Percentiles rank a stretch among this genome's conserved stretches.
Conservation (phyloP, 2,329 filamentous ascomycete genomes). For the Talaromyces sp. region DNA sequence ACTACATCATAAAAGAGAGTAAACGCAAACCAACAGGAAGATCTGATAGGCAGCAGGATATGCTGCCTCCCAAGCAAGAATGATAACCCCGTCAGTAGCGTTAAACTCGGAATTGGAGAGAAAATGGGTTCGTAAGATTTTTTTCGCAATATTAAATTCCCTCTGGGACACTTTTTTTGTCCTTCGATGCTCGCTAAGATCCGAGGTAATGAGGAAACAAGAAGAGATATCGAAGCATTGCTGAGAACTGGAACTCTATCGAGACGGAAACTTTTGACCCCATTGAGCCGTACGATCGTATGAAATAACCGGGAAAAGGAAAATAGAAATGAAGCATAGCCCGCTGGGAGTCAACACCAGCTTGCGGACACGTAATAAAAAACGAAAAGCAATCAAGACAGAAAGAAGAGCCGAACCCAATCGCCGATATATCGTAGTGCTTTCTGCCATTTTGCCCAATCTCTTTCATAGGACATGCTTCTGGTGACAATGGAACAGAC, state of each 20-base stretch:
- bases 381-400: slow-evolving; percentile 10
- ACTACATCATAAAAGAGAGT: slow-evolving; percentile 7
- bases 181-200: slow-evolving; percentile 30
- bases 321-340: slow-evolving; percentile 21
- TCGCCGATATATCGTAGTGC: slow-evolving; percentile 3
- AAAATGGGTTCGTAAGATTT: not conserved
- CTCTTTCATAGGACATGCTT: not conserved
- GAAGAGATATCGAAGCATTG: slow-evolving; percentile 19
- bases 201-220: not conserved
- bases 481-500: not conserved
- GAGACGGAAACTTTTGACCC: slow-evolving; percentile 31
- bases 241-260: slow-evolving; percentile 33
- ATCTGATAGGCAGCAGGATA: not conserved
- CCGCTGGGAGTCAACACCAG: slow-evolving; percentile 6
- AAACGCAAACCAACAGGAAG: slow-evolving; percentile 3
- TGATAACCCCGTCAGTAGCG: not conserved
- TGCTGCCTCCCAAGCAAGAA: not conserved
- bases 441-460: not conserved
- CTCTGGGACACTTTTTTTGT: slow-evolving; percentile 23
- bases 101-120: not conserved
- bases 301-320: slow-evolving; percentile 22
- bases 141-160: slow-evolving; percentile 15
- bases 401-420: not conserved
- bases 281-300: slow-evolving; percentile 29
- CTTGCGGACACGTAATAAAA: slow-evolving; percentile 1